Evolutionary conservation across 2,329 filamentous ascomycete genomes (phyloP).

Genomic region (Apiospora sp.): DNA sequence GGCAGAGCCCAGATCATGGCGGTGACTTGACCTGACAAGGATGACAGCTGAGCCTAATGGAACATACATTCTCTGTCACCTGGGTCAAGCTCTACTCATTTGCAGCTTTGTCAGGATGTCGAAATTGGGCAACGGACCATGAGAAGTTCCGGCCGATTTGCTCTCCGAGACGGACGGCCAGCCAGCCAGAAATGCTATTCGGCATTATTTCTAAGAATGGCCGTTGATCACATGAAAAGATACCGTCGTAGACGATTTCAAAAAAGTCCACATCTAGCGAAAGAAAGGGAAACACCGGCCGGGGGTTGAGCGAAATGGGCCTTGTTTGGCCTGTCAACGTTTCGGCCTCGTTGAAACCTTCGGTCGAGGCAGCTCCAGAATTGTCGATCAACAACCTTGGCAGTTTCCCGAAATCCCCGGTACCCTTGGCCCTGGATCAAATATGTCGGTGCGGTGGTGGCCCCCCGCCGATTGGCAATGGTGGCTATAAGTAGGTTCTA

Average conservation of each 20-base stretch:
- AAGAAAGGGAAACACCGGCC: background rate
- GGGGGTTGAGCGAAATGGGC: background rate
- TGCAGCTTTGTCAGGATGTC: background rate
- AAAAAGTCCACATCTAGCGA: background rate
- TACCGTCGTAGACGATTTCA: background rate
- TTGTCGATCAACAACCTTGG: background rate
- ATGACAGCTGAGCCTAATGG: background rate
- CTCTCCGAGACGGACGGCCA: background rate
- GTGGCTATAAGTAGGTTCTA: no score
- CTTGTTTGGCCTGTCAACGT: constrained; percentile 19
- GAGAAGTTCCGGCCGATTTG: background rate
- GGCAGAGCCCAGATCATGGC: background rate
- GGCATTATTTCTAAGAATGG: background rate
- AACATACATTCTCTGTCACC: background rate
- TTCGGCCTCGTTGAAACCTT: constrained; percentile 20
- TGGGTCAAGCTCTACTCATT: background rate
- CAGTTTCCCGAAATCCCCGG: constrained; percentile 12
- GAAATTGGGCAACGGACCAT: background rate
- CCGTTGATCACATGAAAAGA: background rate
- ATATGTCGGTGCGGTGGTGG: background rate
- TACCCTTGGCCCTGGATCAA: background rate
- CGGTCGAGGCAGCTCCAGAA: constrained; percentile 1
- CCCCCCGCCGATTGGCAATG: background rate
- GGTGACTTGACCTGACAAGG: background rate
- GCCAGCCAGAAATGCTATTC: background rate